These are phyloP conservation scores for Boletus semigastroideus DNA, from an alignment of 1,284 basidiomycete species.

Conservation along the genomic window DNA sequence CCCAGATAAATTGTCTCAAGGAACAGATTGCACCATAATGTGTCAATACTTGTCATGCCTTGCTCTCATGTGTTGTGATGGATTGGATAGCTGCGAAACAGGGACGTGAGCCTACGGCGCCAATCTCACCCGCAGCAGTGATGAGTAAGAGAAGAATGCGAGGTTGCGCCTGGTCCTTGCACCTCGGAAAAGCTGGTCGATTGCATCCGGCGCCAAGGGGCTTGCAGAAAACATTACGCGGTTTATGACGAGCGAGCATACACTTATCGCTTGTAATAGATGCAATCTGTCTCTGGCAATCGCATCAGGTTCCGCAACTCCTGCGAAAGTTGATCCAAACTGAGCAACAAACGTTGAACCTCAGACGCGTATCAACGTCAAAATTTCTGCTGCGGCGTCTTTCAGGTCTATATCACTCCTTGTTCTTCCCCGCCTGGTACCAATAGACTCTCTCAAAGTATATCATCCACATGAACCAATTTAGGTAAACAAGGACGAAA, in stretches of 20 bases:
- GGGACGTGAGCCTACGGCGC: neutral
- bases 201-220: neutral
- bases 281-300: neutral
- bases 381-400: neutral
- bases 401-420: neutral
- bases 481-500: conserved; percentile 1
- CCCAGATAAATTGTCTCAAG: conserved; percentile 25
- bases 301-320: neutral
- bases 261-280: neutral
- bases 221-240: neutral
- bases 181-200: conserved; percentile 4
- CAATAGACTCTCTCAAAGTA: neutral
- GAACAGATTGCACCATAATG: conserved; percentile 14
- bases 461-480: neutral
- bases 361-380: conserved; percentile 12
- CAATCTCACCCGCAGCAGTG: conserved; percentile 1
- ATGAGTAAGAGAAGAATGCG: conserved; percentile 1
- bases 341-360: neutral
- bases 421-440: neutral
- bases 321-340: conserved; percentile 2
- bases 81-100: neutral
- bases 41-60: neutral
- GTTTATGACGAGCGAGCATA: neutral
- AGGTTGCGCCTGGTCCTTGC: neutral
- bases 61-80: neutral